Evolutionary conservation across 768 basidiomycete genomes (phyloP), one percentile per base, ranked within the genome.

Genomic region (Rhizopogon rudus): DNA sequence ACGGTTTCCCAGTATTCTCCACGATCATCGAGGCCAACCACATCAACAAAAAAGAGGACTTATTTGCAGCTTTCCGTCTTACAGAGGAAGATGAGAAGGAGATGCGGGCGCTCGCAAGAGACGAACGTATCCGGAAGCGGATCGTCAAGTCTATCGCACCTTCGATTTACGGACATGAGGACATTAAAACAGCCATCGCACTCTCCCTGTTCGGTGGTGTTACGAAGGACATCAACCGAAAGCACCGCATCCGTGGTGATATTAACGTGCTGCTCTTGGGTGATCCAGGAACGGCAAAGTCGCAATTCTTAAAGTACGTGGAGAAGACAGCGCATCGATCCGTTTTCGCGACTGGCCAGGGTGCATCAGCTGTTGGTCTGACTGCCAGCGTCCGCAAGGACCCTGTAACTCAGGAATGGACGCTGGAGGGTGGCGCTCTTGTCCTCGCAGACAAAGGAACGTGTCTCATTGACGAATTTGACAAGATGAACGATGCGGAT

Each of bases 401-500:
- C 66, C 94, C 97, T 0, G 82, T 98, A 54, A 98, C 97, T 10
- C 82, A 88, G 17, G 97, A 98, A 73, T 99, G 97, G 97, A 98
- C 97, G 3, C 80, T 99, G 28, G 97, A 99, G 71, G 97, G 97
- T 13, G 97, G 97, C 8, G 97, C 97, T 2, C 78, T 99, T 9
- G 97, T 99, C n/a, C 78, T 99, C 17, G 97, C 97, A 2, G 97
- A 99, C 73, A 97, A 96, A 73, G 97, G 97, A 12, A 92, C 89
- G 28, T 98, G 97, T 66, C 77, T 98, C 39, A 99, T 99, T 61
- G 97, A 99, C 73, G 97, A 98, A 70, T 98, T 99, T 69, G 97
- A 99, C 77, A 99, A 99, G 78, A 99, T 99, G 97, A 98, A 98
- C 72, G 97, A 98, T 64, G 82, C 92, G 14, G 96, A 99, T 69